A percentile compares a stretch with the other conserved stretches of the same genome.
Evolutionary conservation across 2,329 filamentous ascomycete genomes (phyloP).

Genomic region (Talaromyces sp.): DNA sequence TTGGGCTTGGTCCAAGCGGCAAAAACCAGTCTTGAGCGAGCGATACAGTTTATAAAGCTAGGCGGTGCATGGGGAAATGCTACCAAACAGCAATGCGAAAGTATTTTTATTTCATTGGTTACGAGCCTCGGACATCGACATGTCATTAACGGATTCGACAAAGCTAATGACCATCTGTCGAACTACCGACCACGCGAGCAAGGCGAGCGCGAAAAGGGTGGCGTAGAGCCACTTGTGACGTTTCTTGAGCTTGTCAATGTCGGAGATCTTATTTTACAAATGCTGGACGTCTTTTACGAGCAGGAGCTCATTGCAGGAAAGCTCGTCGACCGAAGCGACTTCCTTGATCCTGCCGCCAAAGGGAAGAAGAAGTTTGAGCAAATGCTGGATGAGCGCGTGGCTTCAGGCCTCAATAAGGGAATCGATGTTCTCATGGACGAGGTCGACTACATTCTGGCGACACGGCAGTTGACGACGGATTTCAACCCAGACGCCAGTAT

Average conservation of each 20-base stretch:
- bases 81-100: slow-evolving; percentile 80
- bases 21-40: slow-evolving; percentile 80
- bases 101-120: slow-evolving; percentile 80
- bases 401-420: slow-evolving; percentile 91
- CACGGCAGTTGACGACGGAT: slow-evolving; percentile 77
- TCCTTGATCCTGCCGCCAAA: slow-evolving; percentile 82
- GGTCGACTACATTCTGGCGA: slow-evolving; percentile 90
- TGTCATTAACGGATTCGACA: slow-evolving; percentile 88
- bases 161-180: slow-evolving; percentile 83
- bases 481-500: slow-evolving; percentile 66
- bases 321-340: slow-evolving; percentile 88
- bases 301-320: slow-evolving; percentile 82
- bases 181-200: slow-evolving; percentile 81
- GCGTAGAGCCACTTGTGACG: slow-evolving; percentile 85
- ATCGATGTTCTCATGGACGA: slow-evolving; percentile 98
- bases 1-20: slow-evolving; percentile 83
- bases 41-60: slow-evolving; percentile 73
- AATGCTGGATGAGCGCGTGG: slow-evolving; percentile 95
- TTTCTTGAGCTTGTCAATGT: slow-evolving; percentile 98
- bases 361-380: slow-evolving; percentile 99
- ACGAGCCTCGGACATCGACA: slow-evolving; percentile 80
- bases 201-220: slow-evolving; percentile 59
- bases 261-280: slow-evolving; percentile 94
- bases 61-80: slow-evolving; percentile 76
- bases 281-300: slow-evolving; percentile 98